Base-by-base conservation (phyloP, 140 eudicot species). In the Oenanthe javanica region DNA sequence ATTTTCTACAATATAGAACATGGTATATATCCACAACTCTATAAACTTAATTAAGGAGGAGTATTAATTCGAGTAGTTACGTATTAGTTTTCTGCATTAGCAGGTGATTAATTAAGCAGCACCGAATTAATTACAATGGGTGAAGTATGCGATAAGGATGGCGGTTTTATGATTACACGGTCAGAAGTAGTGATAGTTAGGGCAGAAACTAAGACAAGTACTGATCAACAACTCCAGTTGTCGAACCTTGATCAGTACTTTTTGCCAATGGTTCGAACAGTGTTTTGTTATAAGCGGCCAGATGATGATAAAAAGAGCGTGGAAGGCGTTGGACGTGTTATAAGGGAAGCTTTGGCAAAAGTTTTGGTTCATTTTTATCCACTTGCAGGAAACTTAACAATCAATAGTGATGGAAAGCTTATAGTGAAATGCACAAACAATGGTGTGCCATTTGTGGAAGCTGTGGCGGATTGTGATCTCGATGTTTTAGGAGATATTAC, bases 381-480 rank as follows among this genome's bases (percentile, higher is more conserved):
- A 12, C 55, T 72, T 38, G 73, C 79, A 15, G 83, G 83, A 51
- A 52, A 51, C 4, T 42, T 72, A n/a, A 80, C 45, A 0, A 13
- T 72, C 0, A 54, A 47, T 47, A n/a, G 13, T 10, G 78, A 80
- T 3, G 83, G 83, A 9, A 80, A 72, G 79, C 79, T 80, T n/a
- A 46, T 72, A 2, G 83, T 71, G 59, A 72, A 72, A 36, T 80
- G 83, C 57, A 72, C 73, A 52, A 54, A 72, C 54, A 66, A 43
- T 23, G 83, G 83, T 2, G 83, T 54, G 42, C 71, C 55, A 2
- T 80, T 80, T 72, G 83, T 80, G 1, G 83, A 80, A 54, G 83
- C 83, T 1, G 72, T 9, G 27, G 83, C 83, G 2, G 57, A 54
- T 12, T 80, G 72, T 72, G 72, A 38, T 23, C 55, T 80, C 1